A percentile compares a stretch with the other conserved stretches of the same genome.
Evolutionary conservation across 2,329 filamentous ascomycete genomes (phyloP).

Genomic region (Herpotrichia juniperi): DNA sequence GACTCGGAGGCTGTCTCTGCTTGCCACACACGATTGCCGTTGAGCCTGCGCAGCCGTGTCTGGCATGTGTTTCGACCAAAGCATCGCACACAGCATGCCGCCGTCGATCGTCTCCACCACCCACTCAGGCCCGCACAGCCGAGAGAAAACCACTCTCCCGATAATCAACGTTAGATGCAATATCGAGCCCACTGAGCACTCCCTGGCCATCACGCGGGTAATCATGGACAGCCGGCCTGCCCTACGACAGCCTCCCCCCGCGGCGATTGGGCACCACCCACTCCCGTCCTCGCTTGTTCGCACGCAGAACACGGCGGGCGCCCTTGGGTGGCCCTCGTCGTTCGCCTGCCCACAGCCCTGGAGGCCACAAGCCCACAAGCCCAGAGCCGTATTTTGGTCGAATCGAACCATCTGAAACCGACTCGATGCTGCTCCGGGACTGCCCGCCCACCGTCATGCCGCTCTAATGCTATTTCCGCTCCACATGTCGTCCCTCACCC

Average conservation of each 20-base stretch:
- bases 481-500: conserved; percentile 1
- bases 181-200: neutral
- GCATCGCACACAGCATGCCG: neutral
- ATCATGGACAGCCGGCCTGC: conserved; percentile 3
- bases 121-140: neutral
- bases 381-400: conserved; percentile 3
- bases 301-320: conserved; percentile 10
- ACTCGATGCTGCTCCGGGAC: conserved; percentile 15
- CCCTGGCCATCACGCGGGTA: conserved; percentile 1
- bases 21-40: too few relatives aligned
- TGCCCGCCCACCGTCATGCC: conserved; percentile 4
- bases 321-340: conserved; percentile 16
- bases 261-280: conserved; percentile 17
- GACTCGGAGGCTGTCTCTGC: neutral
- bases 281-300: conserved; percentile 15
- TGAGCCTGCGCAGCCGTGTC: neutral
- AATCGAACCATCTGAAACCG: conserved; percentile 23
- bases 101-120: neutral
- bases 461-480: conserved; percentile 1
- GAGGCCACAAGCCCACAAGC: too few relatives aligned
- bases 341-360: neutral
- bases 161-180: neutral
- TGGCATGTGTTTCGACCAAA: conserved; percentile 5
- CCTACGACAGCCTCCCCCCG: conserved; percentile 4
- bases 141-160: neutral